Base-by-base conservation (phyloP, 2,329 filamentous ascomycete species). In the Huntiella abstrusa region DNA sequence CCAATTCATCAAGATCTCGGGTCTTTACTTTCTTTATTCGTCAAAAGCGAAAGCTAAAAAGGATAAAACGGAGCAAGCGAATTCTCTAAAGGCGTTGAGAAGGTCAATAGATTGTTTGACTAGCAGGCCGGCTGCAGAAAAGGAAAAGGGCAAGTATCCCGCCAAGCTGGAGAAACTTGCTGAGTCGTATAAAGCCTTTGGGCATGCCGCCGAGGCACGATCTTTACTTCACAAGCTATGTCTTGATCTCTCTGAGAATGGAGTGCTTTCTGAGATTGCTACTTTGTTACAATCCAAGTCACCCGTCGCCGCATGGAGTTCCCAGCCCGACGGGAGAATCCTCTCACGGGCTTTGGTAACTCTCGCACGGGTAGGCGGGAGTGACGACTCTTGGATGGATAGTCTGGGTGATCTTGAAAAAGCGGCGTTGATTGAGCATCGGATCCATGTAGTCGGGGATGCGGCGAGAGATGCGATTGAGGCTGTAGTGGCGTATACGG, bases 121-220 rank as follows among this genome's bases (percentile, higher is more conserved):
- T 53, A 60, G 69, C 38, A 67, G 73, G 5, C 58, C 72, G 0
- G 58, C 62, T 13, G 57, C 60, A 0, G 77, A 82, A 49, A 72
- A 70, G 57, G 67, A 73, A 38, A 68, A 68, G 51, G 77, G 75
- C 0, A 69, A 77, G 50, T 60, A 83, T 1, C 60, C 69, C 0
- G 66, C 67, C 45, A 85, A 84, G 55, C 63, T 83, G 35, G 80
- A 84, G 55, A 66, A 73, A 8, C 68, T 82, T 53, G 78, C 73
- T 2, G 75, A 81, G 35, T 55, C 76, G 1, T 75, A 71, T 53
- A 73, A 69, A 52, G 58, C 62, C 1, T 59, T 64, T 11, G 71
- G 71, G 4, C 65, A 71, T 40, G 60, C 62, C 13, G 68, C 72
- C 2, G 73, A 80, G 51, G 71, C 78, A 0, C 64, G 73, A 8